Conservation (phyloP, 169 alveolate species). For the Cryptosporidium meleagridis region DNA sequence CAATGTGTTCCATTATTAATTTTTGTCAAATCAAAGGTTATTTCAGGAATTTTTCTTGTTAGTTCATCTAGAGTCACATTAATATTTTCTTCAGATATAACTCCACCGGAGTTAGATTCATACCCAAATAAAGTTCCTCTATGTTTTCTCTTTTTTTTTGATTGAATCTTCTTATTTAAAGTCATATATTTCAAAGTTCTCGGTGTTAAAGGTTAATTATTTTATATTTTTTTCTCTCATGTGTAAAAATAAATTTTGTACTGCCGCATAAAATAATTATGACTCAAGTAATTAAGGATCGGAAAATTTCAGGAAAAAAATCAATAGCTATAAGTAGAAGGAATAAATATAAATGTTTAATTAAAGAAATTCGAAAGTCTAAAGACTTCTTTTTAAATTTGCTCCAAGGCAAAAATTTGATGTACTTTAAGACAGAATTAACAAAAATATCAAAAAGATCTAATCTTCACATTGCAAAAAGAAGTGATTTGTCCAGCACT, state of each 20-base stretch:
- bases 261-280: neutral
- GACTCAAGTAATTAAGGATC: neutral
- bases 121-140: neutral
- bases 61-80: neutral
- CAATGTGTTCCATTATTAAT: neutral
- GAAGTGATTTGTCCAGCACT: constrained; percentile 3
- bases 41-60: neutral
- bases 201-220: neutral
- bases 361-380: neutral
- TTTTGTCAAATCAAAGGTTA: neutral
- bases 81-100: neutral
- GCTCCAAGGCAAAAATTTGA: neutral
- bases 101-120: neutral
- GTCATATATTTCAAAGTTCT: neutral
- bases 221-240: neutral
- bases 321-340: neutral
- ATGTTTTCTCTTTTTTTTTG: neutral
- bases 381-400: neutral
- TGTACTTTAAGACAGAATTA: neutral
- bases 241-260: neutral
- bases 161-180: neutral
- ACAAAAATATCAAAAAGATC: constrained; percentile 6
- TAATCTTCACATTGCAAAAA: neutral
- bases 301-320: neutral
- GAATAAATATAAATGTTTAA: neutral